phyloP scores from a whole-genome alignment of 2,329 filamentous ascomycete genomes.

The Fusarium sp. region DNA sequence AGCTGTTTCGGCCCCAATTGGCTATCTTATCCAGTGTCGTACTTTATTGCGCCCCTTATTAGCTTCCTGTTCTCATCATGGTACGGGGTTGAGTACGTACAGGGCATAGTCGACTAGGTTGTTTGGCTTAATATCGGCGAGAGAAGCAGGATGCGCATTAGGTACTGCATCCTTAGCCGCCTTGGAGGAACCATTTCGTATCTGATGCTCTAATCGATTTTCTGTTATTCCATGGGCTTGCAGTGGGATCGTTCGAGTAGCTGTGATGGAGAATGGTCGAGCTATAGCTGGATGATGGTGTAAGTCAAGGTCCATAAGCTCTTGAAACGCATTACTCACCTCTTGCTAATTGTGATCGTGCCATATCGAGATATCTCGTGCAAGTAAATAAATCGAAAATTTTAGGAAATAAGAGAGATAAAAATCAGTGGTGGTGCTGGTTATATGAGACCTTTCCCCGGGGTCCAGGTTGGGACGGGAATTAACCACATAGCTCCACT shows the following conservation, averaged over 20 bases:
- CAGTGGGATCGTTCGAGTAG: not conserved
- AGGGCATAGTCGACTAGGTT: slow-evolving; percentile 26
- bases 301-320: slow-evolving; percentile 9
- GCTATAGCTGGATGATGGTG: not conserved
- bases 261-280: not conserved
- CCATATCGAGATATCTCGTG: not conserved
- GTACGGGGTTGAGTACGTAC: not conserved
- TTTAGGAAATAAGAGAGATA: not conserved
- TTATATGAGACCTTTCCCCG: not conserved
- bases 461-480: not conserved
- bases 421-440: not conserved
- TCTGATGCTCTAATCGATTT: not conserved
- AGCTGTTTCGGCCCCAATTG: slow-evolving; percentile 67
- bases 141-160: not conserved
- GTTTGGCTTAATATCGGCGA: slow-evolving; percentile 16
- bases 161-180: not conserved
- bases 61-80: accelerated
- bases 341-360: not conserved
- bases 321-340: not conserved
- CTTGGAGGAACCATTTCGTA: not conserved
- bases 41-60: slow-evolving; percentile 38
- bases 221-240: not conserved
- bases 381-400: not conserved
- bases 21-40: slow-evolving; percentile 63
- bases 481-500: slow-evolving; percentile 22